These are phyloP conservation scores for Trametes maxima DNA, from an alignment of 768 basidiomycete species.

Conservation along the genomic window DNA sequence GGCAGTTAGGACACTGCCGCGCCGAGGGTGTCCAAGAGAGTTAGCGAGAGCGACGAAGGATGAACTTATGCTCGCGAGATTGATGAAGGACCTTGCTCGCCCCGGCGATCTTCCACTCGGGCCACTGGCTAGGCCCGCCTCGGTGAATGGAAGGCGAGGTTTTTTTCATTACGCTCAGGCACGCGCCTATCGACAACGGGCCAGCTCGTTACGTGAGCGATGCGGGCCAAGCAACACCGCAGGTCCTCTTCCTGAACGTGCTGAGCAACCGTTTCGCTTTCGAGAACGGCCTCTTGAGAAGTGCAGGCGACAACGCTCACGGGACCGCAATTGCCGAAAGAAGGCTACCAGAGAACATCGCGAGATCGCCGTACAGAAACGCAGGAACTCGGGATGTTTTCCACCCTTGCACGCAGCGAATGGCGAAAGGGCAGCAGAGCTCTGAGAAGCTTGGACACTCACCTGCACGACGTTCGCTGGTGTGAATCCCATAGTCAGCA, in stretches of 20 bases:
- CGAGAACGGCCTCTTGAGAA: background rate
- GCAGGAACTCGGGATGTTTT: background rate
- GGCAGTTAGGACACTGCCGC: background rate
- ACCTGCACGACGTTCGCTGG: background rate
- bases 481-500: background rate
- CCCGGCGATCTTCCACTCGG: background rate
- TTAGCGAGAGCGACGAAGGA: background rate
- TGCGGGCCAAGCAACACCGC: background rate
- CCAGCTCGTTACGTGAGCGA: background rate
- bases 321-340: background rate
- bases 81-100: background rate
- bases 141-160: background rate
- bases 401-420: background rate
- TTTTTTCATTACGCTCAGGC: background rate
- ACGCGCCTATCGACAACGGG: background rate
- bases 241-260: background rate
- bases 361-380: background rate
- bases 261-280: background rate
- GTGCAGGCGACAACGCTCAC: background rate
- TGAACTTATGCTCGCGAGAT: background rate
- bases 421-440: background rate
- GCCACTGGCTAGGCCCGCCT: background rate
- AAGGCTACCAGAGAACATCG: background rate
- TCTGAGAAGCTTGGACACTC: background rate
- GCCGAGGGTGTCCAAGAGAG: background rate